A percentile compares a stretch with the other conserved stretches of the same genome.
Conservation (phyloP, 2,329 filamentous ascomycete genomes). For the Exserohilum turcica region DNA sequence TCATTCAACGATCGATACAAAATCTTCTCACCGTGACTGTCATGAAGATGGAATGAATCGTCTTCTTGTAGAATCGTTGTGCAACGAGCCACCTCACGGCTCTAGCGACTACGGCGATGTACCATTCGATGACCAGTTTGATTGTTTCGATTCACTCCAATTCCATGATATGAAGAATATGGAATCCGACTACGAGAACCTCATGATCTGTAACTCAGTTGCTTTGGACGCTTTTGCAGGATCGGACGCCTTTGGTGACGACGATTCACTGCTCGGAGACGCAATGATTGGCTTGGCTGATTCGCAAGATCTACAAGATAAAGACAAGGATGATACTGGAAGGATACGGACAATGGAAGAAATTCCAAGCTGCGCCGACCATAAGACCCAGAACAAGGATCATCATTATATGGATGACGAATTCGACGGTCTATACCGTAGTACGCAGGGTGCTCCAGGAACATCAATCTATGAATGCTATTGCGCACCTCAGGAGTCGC, state of each 20-base stretch:
- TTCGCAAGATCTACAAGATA: slow-evolving; percentile 30
- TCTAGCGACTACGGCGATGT: slow-evolving; percentile 43
- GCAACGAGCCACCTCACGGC: neutral
- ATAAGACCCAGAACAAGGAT: slow-evolving; percentile 8
- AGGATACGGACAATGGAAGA: slow-evolving; percentile 1
- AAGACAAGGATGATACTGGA: neutral
- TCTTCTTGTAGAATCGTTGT: slow-evolving; percentile 25
- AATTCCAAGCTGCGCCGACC: slow-evolving; percentile 2
- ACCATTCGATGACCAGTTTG: slow-evolving; percentile 18
- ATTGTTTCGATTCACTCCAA: neutral
- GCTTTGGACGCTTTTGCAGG: neutral
- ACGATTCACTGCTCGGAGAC: slow-evolving; percentile 39
- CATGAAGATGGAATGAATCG: slow-evolving; percentile 28
- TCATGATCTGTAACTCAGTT: neutral
- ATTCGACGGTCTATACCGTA: neutral
- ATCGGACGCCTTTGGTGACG: slow-evolving; percentile 36
- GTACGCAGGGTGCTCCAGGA: neutral
- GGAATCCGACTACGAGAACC: neutral
- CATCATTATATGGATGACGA: slow-evolving; percentile 2
- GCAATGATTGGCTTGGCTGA: slow-evolving; percentile 41
- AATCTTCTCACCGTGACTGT: slow-evolving; percentile 35
- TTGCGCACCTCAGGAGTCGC: neutral
- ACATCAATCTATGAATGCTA: no score
- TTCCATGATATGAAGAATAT: neutral
- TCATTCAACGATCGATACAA: slow-evolving; percentile 33